Conservation (phyloP, 179 eudicot species). For the Silene coronaria region DNA sequence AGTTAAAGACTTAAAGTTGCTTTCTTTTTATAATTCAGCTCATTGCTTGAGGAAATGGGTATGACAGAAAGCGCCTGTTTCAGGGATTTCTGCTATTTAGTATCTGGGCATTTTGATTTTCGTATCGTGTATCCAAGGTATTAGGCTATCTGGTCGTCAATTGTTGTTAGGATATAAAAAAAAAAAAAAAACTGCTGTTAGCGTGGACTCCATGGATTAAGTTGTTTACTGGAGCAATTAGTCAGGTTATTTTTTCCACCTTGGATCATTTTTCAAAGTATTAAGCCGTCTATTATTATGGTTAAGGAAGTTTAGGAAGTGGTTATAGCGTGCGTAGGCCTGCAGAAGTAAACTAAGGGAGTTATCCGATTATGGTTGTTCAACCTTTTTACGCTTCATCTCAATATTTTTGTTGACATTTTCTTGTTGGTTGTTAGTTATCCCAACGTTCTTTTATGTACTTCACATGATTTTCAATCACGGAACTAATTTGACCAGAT, state of each 20-base stretch:
- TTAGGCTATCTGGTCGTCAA: not conserved
- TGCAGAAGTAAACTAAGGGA: not conserved
- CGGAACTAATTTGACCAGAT: constrained; percentile 4
- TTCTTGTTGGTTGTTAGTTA: not conserved
- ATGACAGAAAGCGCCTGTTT: not conserved
- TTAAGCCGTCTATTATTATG: not conserved
- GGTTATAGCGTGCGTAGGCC: not conserved
- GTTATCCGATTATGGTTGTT: not conserved
- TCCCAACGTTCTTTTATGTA: not conserved
- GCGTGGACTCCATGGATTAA: not conserved
- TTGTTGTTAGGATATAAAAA: not conserved
- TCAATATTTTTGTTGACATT: constrained; percentile 10
- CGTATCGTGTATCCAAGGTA: not conserved
- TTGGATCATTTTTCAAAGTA: not conserved
- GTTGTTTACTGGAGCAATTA: constrained; percentile 8
- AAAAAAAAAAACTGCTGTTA: not conserved
- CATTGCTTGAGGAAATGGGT: constrained; percentile 8
- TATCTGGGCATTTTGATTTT: constrained; percentile 6
- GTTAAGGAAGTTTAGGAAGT: not conserved
- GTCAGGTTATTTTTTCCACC: not conserved
- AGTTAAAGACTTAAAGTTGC: not conserved
- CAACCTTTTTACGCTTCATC: not conserved
- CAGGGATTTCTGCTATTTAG: not conserved
- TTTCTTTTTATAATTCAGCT: constrained; percentile 5
- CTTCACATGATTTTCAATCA: not conserved